Evolutionary conservation across 495 filamentous ascomycete genomes (phyloP).

Genomic region (Lentithecium fluviatile): DNA sequence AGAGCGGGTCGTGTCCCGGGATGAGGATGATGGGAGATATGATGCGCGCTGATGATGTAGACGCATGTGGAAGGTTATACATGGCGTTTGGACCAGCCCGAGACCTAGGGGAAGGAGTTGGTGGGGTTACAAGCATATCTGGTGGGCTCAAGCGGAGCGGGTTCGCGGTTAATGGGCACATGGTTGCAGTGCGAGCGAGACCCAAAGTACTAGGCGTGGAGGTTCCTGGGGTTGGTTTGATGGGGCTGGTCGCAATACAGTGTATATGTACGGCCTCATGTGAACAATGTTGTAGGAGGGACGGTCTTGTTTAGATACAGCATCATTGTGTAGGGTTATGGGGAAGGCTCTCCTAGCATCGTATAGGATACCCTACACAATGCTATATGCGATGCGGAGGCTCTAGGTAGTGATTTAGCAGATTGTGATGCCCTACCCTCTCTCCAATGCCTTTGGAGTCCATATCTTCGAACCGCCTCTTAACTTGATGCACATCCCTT

Average conservation of each 20-base stretch:
- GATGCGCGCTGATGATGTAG: not conserved
- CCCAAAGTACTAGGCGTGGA: not conserved
- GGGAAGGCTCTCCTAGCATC: no score
- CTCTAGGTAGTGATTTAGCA: no score
- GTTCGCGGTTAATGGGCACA: not conserved
- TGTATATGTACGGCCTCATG: no score
- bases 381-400: no score
- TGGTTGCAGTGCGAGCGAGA: not conserved
- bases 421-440: no score
- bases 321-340: no score
- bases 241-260: no score
- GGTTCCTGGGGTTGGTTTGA: no score
- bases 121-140: not conserved
- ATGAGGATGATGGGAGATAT: constrained; percentile 4
- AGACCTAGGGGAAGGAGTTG: not conserved
- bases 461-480: constrained; percentile 15
- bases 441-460: no score
- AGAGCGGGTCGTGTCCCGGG: not conserved
- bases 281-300: no score
- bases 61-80: not conserved
- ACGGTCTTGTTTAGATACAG: no score
- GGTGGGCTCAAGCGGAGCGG: not conserved
- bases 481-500: constrained; percentile 22
- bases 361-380: no score
- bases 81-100: not conserved